These are phyloP conservation scores for Lipomyces orientalis DNA, from an alignment of 805 yeast species.

Conservation along the genomic window DNA sequence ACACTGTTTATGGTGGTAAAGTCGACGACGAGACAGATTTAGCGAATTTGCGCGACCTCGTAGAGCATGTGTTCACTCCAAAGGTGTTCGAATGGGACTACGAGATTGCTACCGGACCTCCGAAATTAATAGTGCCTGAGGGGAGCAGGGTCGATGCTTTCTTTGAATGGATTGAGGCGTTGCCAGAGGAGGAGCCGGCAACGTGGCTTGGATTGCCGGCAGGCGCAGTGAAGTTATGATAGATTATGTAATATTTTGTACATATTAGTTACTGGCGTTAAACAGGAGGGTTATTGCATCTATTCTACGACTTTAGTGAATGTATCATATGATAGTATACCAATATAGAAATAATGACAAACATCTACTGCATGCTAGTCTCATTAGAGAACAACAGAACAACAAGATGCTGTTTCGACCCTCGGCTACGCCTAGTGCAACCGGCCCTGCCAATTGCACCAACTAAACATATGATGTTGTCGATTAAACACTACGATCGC, in stretches of 20 bases:
- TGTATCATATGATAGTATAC: background rate
- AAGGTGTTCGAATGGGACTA: conserved; percentile 50
- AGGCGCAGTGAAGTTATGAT: conserved; percentile 48
- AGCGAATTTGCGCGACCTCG: conserved; percentile 33
- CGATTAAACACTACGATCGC: background rate
- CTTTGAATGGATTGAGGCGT: conserved; percentile 54
- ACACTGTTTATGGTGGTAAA: conserved; percentile 64
- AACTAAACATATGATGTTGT: background rate
- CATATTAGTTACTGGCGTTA: conserved; percentile 1
- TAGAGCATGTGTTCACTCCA: conserved; percentile 27
- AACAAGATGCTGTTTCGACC: background rate
- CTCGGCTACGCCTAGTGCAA: too few relatives aligned
- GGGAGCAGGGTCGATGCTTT: conserved; percentile 48
- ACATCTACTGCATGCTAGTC: too few relatives aligned
- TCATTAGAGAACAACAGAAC: too few relatives aligned
- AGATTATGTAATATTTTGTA: background rate
- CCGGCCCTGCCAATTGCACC: too few relatives aligned
- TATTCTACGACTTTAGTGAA: background rate
- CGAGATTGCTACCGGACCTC: conserved; percentile 36
- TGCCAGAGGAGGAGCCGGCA: conserved; percentile 62
- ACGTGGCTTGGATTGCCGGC: conserved; percentile 59
- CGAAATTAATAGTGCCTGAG: conserved; percentile 55
- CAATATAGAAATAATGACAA: background rate
- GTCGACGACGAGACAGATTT: conserved; percentile 41
- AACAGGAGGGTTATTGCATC: background rate